Evolutionary conservation across 306 rosid genomes (phyloP).

Genomic region (Myrica gale): DNA sequence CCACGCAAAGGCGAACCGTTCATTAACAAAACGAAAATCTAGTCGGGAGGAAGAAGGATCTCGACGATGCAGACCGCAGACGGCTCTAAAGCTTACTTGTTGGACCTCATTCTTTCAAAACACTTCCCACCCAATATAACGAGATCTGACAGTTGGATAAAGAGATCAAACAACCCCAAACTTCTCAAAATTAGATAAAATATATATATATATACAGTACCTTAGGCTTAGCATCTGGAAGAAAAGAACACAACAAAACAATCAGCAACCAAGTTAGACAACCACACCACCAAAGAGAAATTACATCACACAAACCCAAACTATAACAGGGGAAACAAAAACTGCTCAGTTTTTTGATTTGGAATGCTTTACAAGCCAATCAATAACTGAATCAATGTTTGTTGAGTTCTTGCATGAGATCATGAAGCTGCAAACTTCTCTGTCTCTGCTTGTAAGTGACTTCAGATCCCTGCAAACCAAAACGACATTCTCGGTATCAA

Average conservation of each 20-base stretch:
- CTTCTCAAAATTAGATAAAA: neutral
- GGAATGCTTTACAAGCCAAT: slow-evolving; percentile 95
- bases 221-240: slow-evolving; percentile 15
- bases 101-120: too few species aligned
- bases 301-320: slow-evolving; percentile 38
- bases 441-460: slow-evolving; percentile 70
- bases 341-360: slow-evolving; percentile 72
- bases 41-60: too few species aligned
- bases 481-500: slow-evolving; percentile 20
- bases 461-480: slow-evolving; percentile 66
- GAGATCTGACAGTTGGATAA: neutral
- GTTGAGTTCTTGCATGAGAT: slow-evolving; percentile 96
- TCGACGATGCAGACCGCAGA: too few species aligned
- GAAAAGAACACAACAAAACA: slow-evolving; percentile 24
- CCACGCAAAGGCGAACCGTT: too few species aligned
- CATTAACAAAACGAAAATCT: too few species aligned
- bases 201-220: slow-evolving; percentile 13
- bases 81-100: too few species aligned
- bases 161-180: neutral
- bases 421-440: slow-evolving; percentile 96
- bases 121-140: too few species aligned
- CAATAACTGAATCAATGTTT: slow-evolving; percentile 82
- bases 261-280: slow-evolving; percentile 48
- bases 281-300: slow-evolving; percentile 44
- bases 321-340: slow-evolving; percentile 23